phyloP scores from a whole-genome alignment of 1,139 yeast species.

The Candida tropicalis region DNA sequence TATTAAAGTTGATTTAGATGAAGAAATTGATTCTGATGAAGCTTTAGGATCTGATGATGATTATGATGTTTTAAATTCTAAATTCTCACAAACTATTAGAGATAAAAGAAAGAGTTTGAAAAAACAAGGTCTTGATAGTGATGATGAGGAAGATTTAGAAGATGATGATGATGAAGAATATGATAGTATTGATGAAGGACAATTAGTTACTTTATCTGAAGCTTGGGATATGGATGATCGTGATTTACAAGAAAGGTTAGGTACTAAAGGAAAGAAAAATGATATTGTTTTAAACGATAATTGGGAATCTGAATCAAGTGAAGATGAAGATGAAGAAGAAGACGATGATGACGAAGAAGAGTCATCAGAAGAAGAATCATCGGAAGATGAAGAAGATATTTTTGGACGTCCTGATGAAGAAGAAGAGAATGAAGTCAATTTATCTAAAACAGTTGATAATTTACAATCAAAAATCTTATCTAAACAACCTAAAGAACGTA shows the following conservation, averaged over 20 bases:
- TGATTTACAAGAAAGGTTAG: conserved; percentile 34
- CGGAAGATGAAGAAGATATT: conserved; percentile 20
- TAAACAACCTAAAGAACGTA: conserved; percentile 40
- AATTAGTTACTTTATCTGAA: conserved; percentile 75
- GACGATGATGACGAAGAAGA: conserved; percentile 18
- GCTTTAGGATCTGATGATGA: conserved; percentile 80
- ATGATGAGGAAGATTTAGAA: conserved; percentile 21
- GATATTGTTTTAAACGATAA: conserved; percentile 41
- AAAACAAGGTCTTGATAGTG: conserved; percentile 21
- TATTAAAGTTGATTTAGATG: conserved; percentile 51
- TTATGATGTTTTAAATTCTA: conserved; percentile 64
- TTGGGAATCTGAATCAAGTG: conserved; percentile 38
- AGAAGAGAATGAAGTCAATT: conserved; percentile 35
- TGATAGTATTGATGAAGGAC: conserved; percentile 67
- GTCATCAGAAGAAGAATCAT: conserved; percentile 31
- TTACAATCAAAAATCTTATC: conserved; percentile 28
- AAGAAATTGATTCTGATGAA: conserved; percentile 75
- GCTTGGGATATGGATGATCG: conserved; percentile 86
- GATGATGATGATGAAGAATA: conserved; percentile 50
- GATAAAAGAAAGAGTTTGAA: conserved; percentile 48
- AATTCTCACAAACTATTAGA: conserved; percentile 68
- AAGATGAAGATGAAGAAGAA: conserved; percentile 24
- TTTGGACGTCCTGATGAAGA: conserved; percentile 23
- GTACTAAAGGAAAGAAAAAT: conserved; percentile 18
- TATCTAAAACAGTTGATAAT: conserved; percentile 34